Evolutionary conservation across 306 rosid species (phyloP).

Genomic region (Elaeagnus macrophylla): DNA sequence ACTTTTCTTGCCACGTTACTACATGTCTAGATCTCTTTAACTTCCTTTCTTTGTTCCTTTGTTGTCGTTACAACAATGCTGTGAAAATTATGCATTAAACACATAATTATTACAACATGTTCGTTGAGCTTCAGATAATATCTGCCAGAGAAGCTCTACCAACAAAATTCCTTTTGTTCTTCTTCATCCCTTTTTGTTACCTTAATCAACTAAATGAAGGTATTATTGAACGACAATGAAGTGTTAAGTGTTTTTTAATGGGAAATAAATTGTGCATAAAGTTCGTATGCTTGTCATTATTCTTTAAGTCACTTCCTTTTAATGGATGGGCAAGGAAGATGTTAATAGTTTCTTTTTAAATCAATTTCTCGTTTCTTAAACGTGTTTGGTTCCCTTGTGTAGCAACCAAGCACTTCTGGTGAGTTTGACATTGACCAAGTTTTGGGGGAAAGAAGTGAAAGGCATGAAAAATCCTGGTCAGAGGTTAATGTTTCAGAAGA

Average conservation of each 20-base stretch:
- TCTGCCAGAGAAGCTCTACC: neutral
- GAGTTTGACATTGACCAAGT: constrained; percentile 59
- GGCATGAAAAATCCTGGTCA: constrained; percentile 56
- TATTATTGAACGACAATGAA: neutral
- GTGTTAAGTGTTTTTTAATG: neutral
- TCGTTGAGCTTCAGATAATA: neutral
- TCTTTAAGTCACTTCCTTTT: neutral
- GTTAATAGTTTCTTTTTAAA: constrained; percentile 10
- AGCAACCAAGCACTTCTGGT: constrained; percentile 41
- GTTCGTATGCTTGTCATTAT: neutral
- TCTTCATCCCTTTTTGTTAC: constrained; percentile 1
- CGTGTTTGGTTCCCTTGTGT: constrained; percentile 16
- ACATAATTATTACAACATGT: neutral
- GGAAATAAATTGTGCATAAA: neutral
- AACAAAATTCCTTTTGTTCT: constrained; percentile 4
- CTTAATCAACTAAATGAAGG: constrained; percentile 3
- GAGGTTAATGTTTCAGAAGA: constrained; percentile 69
- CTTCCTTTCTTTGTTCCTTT: neutral
- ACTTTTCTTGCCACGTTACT: neutral
- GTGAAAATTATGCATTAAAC: neutral
- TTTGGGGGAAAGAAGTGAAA: constrained; percentile 55
- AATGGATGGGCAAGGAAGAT: neutral
- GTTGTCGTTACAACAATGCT: too few species aligned
- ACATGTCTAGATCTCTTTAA: too few species aligned
- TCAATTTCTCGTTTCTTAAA: constrained; percentile 11